These are phyloP conservation scores for Xylariaceae sp. DNA, from an alignment of 2,329 filamentous ascomycete species.

Conservation along the genomic window DNA sequence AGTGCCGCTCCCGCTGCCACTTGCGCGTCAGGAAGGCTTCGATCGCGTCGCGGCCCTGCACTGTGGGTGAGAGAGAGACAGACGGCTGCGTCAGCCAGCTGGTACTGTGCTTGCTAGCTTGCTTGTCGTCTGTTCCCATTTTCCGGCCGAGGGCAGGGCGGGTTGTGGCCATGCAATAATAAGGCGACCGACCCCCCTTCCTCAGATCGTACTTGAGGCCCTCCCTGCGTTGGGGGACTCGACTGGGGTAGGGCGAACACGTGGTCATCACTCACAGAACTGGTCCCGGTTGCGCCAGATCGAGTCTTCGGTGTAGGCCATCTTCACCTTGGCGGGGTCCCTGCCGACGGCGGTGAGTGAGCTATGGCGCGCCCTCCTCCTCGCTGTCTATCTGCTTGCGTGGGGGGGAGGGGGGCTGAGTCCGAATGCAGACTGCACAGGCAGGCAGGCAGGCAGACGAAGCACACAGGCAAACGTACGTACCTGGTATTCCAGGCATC, in stretches of 20 bases:
- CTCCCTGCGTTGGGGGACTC: no score
- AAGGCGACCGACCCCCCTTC: no score
- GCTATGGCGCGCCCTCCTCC: not conserved
- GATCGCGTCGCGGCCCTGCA: conserved; percentile 61
- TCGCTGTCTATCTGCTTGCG: not conserved
- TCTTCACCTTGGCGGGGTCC: conserved; percentile 56
- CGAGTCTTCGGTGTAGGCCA: conserved; percentile 66
- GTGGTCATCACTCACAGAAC: no score
- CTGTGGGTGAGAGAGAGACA: no score
- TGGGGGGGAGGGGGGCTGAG: not conserved
- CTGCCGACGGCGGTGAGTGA: conserved; percentile 28
- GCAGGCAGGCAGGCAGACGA: not conserved
- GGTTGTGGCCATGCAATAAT: no score
- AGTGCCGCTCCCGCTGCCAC: conserved; percentile 65
- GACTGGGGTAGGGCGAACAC: no score
- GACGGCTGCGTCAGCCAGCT: no score
- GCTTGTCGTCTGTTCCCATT: no score
- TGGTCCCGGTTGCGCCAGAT: conserved; percentile 73
- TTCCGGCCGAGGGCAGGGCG: no score
- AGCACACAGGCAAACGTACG: conserved; percentile 8
- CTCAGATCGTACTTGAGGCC: no score
- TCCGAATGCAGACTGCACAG: no score
- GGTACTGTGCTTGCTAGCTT: no score
- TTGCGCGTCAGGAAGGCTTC: conserved; percentile 62
- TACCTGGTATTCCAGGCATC: conserved; percentile 75